phyloP scores from a whole-genome alignment of 2,329 filamentous ascomycete species.

The Sarocladium strictum region DNA sequence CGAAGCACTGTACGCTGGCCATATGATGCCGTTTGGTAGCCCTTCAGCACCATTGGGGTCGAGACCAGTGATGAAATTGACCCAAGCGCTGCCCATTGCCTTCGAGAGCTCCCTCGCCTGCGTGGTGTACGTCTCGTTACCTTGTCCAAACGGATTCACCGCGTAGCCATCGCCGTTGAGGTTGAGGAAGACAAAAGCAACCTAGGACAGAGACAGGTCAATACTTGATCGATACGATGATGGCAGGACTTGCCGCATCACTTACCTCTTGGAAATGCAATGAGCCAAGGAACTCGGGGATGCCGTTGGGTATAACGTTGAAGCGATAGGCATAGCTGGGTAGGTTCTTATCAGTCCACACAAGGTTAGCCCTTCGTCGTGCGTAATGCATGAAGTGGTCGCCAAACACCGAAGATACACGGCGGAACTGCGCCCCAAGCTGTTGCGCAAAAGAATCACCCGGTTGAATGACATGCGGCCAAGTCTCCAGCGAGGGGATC shows the following conservation, averaged over 20 bases:
- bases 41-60: slow-evolving; percentile 20
- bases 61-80: slow-evolving; percentile 21
- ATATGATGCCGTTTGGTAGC: slow-evolving; percentile 12
- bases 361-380: slow-evolving; percentile 20
- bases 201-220: slow-evolving; percentile 15
- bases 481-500: slow-evolving; percentile 25
- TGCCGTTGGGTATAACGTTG: slow-evolving; percentile 23
- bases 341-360: slow-evolving; percentile 21
- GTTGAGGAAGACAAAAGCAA: slow-evolving; percentile 36
- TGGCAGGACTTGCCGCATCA: not conserved
- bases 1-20: slow-evolving; percentile 21
- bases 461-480: slow-evolving; percentile 23
- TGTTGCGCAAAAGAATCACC: slow-evolving; percentile 18
- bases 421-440: slow-evolving; percentile 24
- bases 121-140: slow-evolving; percentile 18
- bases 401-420: slow-evolving; percentile 23
- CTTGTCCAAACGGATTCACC: slow-evolving; percentile 24
- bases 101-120: slow-evolving; percentile 20
- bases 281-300: slow-evolving; percentile 17
- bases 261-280: slow-evolving; percentile 32
- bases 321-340: slow-evolving; percentile 27
- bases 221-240: not conserved
- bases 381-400: slow-evolving; percentile 21
- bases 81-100: slow-evolving; percentile 24
- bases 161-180: slow-evolving; percentile 23